Percentiles rank a stretch among this genome's conserved stretches.
Conservation (phyloP, 164 flowering plant species). For the Piper longum region DNA sequence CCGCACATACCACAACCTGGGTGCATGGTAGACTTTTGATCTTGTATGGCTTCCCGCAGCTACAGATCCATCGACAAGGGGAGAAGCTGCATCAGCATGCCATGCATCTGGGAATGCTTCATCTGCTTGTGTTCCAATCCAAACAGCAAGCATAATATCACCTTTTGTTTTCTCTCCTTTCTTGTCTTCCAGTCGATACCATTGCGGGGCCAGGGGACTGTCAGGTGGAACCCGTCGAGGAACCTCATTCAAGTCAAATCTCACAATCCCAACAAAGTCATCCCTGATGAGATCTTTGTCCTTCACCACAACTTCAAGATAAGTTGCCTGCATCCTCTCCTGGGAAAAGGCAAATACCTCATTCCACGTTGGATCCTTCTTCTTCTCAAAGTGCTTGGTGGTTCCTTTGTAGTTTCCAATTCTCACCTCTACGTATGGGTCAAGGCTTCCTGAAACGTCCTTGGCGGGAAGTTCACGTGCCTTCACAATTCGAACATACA, state of each 20-base stretch:
- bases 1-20: constrained; percentile 80
- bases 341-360: constrained; percentile 77
- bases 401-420: constrained; percentile 79
- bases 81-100: constrained; percentile 80
- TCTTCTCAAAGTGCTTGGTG: constrained; percentile 65
- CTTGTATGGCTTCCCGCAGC: constrained; percentile 43
- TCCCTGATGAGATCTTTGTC: constrained; percentile 81
- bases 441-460: constrained; percentile 83
- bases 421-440: constrained; percentile 82
- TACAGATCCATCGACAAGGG: constrained; percentile 20
- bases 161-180: constrained; percentile 64
- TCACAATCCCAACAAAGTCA: constrained; percentile 67
- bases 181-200: constrained; percentile 75
- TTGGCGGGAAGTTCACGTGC: constrained; percentile 76
- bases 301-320: constrained; percentile 63
- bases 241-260: constrained; percentile 74
- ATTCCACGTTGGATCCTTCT: constrained; percentile 72
- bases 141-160: constrained; percentile 88
- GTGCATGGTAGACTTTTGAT: constrained; percentile 86
- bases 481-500: constrained; percentile 83
- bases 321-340: constrained; percentile 72
- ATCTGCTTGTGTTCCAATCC: constrained; percentile 96
- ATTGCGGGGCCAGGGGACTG: constrained; percentile 87
- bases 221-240: constrained; percentile 86
- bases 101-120: constrained; percentile 89